A percentile compares a stretch with the other conserved stretches of the same genome.
Conservation (phyloP, 116 monocot genomes). For the Dioscorea cayenensis region DNA sequence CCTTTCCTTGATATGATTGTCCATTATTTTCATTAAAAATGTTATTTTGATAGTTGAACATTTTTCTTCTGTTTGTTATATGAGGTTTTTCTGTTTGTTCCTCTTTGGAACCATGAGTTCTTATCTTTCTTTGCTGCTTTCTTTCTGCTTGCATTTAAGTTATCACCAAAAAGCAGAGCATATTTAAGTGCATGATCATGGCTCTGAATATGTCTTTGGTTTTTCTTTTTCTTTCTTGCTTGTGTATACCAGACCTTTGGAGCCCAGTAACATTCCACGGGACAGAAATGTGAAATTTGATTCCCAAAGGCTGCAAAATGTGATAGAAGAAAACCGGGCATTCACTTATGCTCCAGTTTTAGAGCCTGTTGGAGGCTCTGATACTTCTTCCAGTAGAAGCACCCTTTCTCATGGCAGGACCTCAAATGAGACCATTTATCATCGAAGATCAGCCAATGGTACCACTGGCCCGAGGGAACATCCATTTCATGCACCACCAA, state of each 20-base stretch:
- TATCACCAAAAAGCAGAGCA: not conserved
- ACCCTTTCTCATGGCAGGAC: conserved; percentile 2
- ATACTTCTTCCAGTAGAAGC: conserved; percentile 21
- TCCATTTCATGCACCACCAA: conserved; percentile 13
- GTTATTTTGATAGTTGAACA: not conserved
- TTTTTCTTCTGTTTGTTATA: not conserved
- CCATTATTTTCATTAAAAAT: not conserved
- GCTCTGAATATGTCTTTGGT: not conserved
- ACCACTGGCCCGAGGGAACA: conserved; percentile 24
- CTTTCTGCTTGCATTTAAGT: not conserved
- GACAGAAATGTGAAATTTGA: conserved; percentile 26
- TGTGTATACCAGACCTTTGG: conserved; percentile 9
- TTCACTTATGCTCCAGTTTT: conserved; percentile 22
- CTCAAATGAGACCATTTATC: conserved; percentile 16
- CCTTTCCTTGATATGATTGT: not conserved
- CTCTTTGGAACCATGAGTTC: not conserved
- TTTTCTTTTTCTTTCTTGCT: not conserved
- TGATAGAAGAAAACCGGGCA: conserved; percentile 28
- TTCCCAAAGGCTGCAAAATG: conserved; percentile 21
- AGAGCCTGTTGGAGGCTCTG: conserved; percentile 19
- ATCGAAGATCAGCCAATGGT: conserved; percentile 18
- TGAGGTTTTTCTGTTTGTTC: not conserved
- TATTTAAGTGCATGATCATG: not conserved
- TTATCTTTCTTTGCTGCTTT: not conserved
- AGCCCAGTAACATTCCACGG: conserved; percentile 22